Conservation (phyloP, 1,284 basidiomycete species). For the Austropuccinia psidii region DNA sequence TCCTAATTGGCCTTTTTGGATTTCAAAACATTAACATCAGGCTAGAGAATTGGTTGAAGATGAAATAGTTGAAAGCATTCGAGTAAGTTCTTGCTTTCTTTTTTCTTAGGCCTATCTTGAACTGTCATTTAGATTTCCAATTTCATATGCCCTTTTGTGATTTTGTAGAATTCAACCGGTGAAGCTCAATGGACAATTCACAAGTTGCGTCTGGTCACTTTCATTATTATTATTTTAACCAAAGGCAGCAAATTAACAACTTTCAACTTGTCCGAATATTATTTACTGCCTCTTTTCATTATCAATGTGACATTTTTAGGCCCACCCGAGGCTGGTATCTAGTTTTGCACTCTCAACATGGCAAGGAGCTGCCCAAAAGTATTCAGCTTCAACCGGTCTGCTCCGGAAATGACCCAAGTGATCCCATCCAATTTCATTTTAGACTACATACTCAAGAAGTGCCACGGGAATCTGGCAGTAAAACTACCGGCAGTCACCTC, state of each 20-base stretch:
- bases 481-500: too few relatives aligned
- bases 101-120: not conserved
- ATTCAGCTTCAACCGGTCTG: not conserved
- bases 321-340: slow-evolving; percentile 36
- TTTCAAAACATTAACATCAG: not conserved
- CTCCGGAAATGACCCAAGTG: too few relatives aligned
- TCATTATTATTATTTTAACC: not conserved
- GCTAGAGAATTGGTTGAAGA: slow-evolving; percentile 4
- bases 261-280: not conserved
- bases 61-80: slow-evolving; percentile 28
- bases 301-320: not conserved
- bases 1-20: not conserved
- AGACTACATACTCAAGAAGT: too few relatives aligned
- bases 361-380: not conserved
- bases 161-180: slow-evolving; percentile 18
- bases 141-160: not conserved
- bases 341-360: slow-evolving; percentile 6
- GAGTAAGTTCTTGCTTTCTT: not conserved
- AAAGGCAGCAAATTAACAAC: not conserved
- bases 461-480: too few relatives aligned
- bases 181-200: slow-evolving; percentile 27
- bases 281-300: not conserved
- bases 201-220: slow-evolving; percentile 2
- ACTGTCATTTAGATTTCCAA: not conserved
- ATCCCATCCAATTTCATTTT: too few relatives aligned